Base-by-base conservation (phyloP, 306 rosid species). In the Ochetophila trinervis region DNA sequence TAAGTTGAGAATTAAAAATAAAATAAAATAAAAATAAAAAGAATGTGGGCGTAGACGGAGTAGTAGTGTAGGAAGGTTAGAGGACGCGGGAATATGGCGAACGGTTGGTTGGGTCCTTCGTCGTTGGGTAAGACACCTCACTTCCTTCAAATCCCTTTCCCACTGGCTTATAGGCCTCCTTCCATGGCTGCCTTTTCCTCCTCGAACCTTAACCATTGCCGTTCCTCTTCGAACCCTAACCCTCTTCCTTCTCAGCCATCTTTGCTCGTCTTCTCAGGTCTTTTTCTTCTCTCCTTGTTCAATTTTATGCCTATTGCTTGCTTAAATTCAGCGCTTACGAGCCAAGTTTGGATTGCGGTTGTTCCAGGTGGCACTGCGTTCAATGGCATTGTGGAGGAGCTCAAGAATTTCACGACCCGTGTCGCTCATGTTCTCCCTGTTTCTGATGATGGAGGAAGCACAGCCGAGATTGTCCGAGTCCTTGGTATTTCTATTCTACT, bases 361-460 rank as follows among this genome's bases (percentile, higher is more conserved):
- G 16, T 47, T 45, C 70, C 27, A 83, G 96, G 96, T 7, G 98
- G 98, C 1, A 92, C 95, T 10, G 98, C 98, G 22, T 89, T 92
- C 75, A 92, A 92, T 79, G 93, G 98, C 72, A 88, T 92, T 44
- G 89, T 83, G 17, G 93, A 89, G 65, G 96, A 89, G 53, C 98
- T 92, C 16, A 84, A 84, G 80, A 82, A 40, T 50, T 85, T 82
- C 63, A 87, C 96, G 24, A 87, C 91, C 0, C 88, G 98, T 9
- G 96, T 89, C 17, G 95, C 98, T n/a, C 98, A 92, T 37, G 96
- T 92, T 66, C 98, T 92, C 48, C 98, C 98, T 11, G 98, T 92
- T 73, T 89, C 96, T 16, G 98, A 92, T 44, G 96, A 89, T 11
- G 98, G 98, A 30, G 98, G 98, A 37, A 92, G 98, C 66, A 92